phyloP scores from a whole-genome alignment of 257 asterid genomes.

The Paraleonurus japonicus region DNA sequence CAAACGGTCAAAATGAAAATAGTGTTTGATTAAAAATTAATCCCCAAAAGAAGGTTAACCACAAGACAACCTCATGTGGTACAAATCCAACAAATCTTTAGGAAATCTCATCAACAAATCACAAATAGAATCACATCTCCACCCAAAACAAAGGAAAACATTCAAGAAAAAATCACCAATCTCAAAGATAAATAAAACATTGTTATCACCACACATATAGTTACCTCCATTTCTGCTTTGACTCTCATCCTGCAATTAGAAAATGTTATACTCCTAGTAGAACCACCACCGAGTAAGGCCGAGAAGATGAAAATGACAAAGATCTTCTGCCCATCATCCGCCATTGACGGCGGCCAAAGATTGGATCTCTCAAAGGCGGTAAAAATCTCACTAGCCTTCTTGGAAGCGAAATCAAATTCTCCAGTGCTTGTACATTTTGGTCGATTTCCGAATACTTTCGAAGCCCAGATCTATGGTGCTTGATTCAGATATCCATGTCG shows the following conservation, averaged over 20 bases:
- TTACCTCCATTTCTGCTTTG: slow-evolving; percentile 32
- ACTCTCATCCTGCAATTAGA: slow-evolving; percentile 34
- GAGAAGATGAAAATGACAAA: slow-evolving; percentile 48
- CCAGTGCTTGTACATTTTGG: slow-evolving; percentile 36
- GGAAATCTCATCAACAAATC: slow-evolving; percentile 13
- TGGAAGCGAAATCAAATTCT: slow-evolving; percentile 32
- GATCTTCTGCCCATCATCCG: slow-evolving; percentile 45
- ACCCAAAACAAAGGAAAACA: not conserved
- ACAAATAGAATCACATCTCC: no score
- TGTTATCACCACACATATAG: no score
- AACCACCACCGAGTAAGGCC: slow-evolving; percentile 23
- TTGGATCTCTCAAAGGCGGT: no score
- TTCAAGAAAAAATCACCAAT: not conserved
- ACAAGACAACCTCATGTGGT: not conserved
- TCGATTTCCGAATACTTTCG: slow-evolving; percentile 32
- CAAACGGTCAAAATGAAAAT: no score
- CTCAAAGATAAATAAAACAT: not conserved
- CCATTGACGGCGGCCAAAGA: slow-evolving; percentile 34
- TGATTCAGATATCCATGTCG: slow-evolving; percentile 44
- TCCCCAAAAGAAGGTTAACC: no score
- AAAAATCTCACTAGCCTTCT: slow-evolving; percentile 22
- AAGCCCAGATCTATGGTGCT: slow-evolving; percentile 41
- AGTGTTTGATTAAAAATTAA: no score
- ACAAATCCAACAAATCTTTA: not conserved
- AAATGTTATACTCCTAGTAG: slow-evolving; percentile 37